These are phyloP conservation scores for Candida odintsovae DNA, from an alignment of 805 yeast genomes.

Conservation along the genomic window DNA sequence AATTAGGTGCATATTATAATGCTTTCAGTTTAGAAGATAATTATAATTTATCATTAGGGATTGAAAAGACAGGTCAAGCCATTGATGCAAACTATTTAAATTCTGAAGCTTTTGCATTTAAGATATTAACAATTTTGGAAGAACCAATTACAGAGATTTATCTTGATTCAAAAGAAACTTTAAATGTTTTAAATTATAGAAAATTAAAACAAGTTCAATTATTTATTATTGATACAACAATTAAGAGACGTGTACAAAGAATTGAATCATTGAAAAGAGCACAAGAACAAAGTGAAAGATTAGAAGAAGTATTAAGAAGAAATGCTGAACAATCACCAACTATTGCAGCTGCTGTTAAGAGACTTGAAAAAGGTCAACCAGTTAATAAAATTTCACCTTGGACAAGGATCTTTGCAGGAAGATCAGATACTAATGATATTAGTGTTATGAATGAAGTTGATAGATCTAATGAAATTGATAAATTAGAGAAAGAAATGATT, in stretches of 20 bases:
- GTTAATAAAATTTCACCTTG: slow-evolving; percentile 18
- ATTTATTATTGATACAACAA: slow-evolving; percentile 33
- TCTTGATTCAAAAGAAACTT: slow-evolving; percentile 27
- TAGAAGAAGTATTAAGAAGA: slow-evolving; percentile 28
- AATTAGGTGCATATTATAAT: slow-evolving; percentile 67
- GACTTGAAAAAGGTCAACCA: slow-evolving; percentile 24
- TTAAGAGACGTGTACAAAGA: slow-evolving; percentile 28
- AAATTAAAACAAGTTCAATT: slow-evolving; percentile 49
- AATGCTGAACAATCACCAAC: slow-evolving; percentile 33
- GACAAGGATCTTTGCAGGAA: slow-evolving; percentile 20
- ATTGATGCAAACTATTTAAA: slow-evolving; percentile 67
- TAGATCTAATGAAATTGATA: slow-evolving; percentile 31
- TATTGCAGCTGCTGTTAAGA: slow-evolving; percentile 25
- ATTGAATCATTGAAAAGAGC: slow-evolving; percentile 28
- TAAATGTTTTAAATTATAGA: slow-evolving; percentile 52
- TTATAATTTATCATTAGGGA: slow-evolving; percentile 41
- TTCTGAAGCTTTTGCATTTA: slow-evolving; percentile 34
- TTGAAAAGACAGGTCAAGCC: slow-evolving; percentile 83
- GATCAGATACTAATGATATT: slow-evolving; percentile 11
- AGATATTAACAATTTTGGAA: slow-evolving; percentile 29
- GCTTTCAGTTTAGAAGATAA: slow-evolving; percentile 49
- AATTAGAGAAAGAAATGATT: slow-evolving; percentile 29
- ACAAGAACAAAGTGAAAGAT: slow-evolving; percentile 26
- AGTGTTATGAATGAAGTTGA: slow-evolving; percentile 28
- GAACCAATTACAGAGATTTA: slow-evolving; percentile 34